phyloP scores from a whole-genome alignment of 441 rosid genomes.

The Pelargonium myrrhifolium region DNA sequence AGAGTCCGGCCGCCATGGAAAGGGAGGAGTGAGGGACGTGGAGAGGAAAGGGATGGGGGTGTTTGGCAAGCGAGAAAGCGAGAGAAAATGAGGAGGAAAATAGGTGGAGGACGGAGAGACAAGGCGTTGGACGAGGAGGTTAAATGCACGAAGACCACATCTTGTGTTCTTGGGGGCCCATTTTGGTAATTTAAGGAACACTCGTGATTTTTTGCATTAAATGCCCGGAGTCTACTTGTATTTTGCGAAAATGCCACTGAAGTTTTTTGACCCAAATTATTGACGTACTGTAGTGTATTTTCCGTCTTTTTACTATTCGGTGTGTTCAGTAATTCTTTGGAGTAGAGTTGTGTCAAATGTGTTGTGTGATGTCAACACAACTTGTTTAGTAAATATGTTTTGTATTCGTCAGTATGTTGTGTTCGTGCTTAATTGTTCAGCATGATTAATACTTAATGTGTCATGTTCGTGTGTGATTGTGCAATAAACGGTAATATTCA shows the following conservation, averaged over 20 bases:
- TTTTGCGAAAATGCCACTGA: background rate
- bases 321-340: no score
- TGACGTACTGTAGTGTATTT: no score
- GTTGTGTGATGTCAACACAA: no score
- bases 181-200: background rate
- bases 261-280: background rate
- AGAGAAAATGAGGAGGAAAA: background rate
- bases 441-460: no score
- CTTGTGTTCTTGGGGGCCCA: background rate
- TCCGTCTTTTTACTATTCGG: no score
- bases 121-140: background rate
- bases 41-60: background rate
- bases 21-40: background rate
- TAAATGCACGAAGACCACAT: slow-evolving; percentile 1
- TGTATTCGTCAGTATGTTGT: no score
- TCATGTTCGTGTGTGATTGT: no score
- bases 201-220: background rate
- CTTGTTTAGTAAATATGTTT: no score
- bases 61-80: background rate
- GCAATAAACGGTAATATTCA: no score
- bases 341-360: no score
- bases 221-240: background rate
- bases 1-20: slow-evolving; percentile 65
- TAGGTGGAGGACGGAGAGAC: background rate
- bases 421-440: no score